phyloP scores from a whole-genome alignment of 106 monocot species.

The Dioscorea zingiberensis region DNA sequence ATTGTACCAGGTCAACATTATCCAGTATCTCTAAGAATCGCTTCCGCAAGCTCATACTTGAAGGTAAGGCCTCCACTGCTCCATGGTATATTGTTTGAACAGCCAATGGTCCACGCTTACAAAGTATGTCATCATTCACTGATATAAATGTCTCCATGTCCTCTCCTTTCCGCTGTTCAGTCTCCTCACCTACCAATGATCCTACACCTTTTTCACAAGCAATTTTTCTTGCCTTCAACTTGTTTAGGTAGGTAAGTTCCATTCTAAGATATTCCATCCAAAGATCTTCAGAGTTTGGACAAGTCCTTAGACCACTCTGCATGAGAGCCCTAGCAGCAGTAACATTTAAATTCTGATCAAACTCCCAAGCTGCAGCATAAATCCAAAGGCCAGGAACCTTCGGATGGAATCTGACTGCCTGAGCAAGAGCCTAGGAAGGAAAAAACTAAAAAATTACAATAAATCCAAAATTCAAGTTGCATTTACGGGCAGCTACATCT shows the following conservation, averaged over 20 bases:
- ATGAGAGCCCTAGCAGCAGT: conserved; percentile 80
- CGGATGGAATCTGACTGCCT: conserved; percentile 78
- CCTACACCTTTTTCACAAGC: conserved; percentile 63
- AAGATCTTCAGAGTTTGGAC: conserved; percentile 72
- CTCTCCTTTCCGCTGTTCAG: conserved; percentile 59
- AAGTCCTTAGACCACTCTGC: conserved; percentile 85
- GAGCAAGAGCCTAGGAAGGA: conserved; percentile 45
- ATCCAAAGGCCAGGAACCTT: conserved; percentile 94
- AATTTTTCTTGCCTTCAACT: conserved; percentile 73
- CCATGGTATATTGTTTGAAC: conserved; percentile 56
- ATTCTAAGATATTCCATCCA: conserved; percentile 95
- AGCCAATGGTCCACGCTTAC: conserved; percentile 42
- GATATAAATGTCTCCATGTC: conserved; percentile 63
- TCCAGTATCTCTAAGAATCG: conserved; percentile 54
- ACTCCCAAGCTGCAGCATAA: conserved; percentile 94
- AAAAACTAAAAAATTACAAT: too few relatives aligned
- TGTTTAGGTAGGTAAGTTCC: conserved; percentile 95
- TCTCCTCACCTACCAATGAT: conserved; percentile 15
- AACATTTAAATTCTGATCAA: conserved; percentile 88
- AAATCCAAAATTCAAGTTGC: neutral
- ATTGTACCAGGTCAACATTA: conserved; percentile 41
- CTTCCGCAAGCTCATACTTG: conserved; percentile 53
- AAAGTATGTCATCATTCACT: conserved; percentile 50
- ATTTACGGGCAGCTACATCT: neutral
- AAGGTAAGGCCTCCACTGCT: conserved; percentile 44